phyloP scores from a whole-genome alignment of 2,329 filamentous ascomycete species.

The Huntiella savannae region DNA sequence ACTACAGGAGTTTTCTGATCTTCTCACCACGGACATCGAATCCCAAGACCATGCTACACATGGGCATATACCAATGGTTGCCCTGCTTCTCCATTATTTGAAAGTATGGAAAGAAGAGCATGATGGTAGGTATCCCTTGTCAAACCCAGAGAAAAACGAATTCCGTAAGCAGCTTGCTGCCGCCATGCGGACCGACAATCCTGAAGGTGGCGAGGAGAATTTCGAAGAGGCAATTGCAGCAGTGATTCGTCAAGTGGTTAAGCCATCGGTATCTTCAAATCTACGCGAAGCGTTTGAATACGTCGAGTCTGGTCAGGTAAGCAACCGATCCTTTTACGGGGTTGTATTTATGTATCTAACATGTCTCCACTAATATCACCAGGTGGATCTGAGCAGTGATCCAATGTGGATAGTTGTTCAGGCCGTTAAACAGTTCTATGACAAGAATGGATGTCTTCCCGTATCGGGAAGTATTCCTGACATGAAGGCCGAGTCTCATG shows the following conservation, averaged over 20 bases:
- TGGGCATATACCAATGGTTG: constrained; percentile 76
- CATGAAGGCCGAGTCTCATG: constrained; percentile 86
- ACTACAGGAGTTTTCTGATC: constrained; percentile 44
- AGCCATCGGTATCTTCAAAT: constrained; percentile 45
- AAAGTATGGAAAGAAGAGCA: constrained; percentile 60
- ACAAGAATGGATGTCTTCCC: constrained; percentile 53
- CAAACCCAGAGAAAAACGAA: constrained; percentile 68
- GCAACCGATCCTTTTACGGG: neutral
- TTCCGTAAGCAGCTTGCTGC: constrained; percentile 55
- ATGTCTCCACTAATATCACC: neutral
- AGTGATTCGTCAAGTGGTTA: constrained; percentile 69
- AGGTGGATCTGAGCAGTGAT: neutral
- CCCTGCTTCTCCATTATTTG: constrained; percentile 66
- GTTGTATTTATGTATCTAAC: neutral
- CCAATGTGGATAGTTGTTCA: constrained; percentile 75
- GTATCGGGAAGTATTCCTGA: constrained; percentile 78
- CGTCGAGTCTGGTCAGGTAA: constrained; percentile 6
- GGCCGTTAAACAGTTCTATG: constrained; percentile 60
- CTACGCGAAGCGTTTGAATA: constrained; percentile 54
- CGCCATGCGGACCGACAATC: constrained; percentile 48
- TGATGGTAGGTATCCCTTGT: constrained; percentile 46
- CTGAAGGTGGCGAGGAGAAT: constrained; percentile 88
- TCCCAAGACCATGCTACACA: constrained; percentile 60
- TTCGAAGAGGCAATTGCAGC: constrained; percentile 81
- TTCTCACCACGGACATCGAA: constrained; percentile 51